Conservation (phyloP, 495 filamentous ascomycete genomes). For the Xylaria longipes region DNA sequence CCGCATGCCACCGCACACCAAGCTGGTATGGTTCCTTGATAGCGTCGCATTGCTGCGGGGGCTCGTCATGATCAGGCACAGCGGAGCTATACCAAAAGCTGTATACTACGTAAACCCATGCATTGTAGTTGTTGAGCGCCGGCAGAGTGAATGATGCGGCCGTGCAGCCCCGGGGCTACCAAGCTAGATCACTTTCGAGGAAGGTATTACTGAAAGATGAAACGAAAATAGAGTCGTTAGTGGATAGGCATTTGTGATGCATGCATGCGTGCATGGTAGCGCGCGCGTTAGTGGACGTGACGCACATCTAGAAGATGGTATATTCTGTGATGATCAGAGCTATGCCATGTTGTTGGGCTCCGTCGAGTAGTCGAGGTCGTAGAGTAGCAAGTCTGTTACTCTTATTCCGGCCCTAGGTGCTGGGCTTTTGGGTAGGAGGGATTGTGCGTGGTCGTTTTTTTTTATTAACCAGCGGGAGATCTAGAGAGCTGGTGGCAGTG, state of each 20-base stretch:
- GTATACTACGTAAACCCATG: neutral
- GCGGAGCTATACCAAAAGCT: neutral
- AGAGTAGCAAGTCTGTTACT: neutral
- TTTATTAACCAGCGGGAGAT: neutral
- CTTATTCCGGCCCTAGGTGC: neutral
- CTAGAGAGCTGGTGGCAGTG: neutral
- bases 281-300: constrained; percentile 13
- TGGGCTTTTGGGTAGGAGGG: neutral
- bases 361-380: neutral
- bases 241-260: constrained; percentile 3
- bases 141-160: neutral
- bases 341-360: neutral
- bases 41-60: constrained; percentile 15
- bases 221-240: constrained; percentile 17
- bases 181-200: neutral
- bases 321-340: neutral
- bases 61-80: constrained; percentile 7
- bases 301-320: constrained; percentile 5
- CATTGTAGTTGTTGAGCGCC: neutral
- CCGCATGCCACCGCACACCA: constrained; percentile 19
- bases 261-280: constrained; percentile 10
- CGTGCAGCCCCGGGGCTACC: neutral
- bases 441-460: neutral
- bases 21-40: constrained; percentile 16
- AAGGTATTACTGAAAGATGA: constrained; percentile 23